These are phyloP conservation scores for Silybum marianum DNA, from an alignment of 129 eudicot species.

Conservation along the genomic window DNA sequence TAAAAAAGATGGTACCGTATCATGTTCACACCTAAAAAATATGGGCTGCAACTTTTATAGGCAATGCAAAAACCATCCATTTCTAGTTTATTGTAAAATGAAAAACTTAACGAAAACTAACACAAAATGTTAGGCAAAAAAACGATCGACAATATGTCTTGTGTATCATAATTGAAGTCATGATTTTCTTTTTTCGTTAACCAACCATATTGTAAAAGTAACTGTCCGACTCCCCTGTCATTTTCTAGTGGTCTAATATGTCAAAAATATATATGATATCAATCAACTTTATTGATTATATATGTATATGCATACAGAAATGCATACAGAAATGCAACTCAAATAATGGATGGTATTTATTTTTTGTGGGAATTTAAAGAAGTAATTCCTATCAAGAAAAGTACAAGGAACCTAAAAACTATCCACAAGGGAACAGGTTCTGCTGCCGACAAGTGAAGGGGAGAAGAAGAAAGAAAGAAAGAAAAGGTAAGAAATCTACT, in stretches of 20 bases:
- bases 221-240: slow-evolving; percentile 25
- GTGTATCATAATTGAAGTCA: slow-evolving; percentile 4
- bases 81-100: neutral
- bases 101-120: neutral
- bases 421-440: slow-evolving; percentile 28
- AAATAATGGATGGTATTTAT: slow-evolving; percentile 16
- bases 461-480: slow-evolving; percentile 15
- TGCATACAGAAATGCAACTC: neutral
- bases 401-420: slow-evolving; percentile 26
- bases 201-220: neutral
- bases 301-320: slow-evolving; percentile 12
- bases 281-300: slow-evolving; percentile 18
- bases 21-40: no score
- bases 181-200: neutral
- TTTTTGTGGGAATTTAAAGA: slow-evolving; percentile 9
- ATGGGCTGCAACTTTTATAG: neutral
- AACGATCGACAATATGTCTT: neutral
- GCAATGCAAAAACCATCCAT: neutral
- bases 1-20: no score
- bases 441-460: slow-evolving; percentile 19
- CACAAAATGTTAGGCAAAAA: neutral
- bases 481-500: slow-evolving; percentile 21
- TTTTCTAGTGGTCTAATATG: slow-evolving; percentile 26
- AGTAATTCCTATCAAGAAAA: slow-evolving; percentile 21
- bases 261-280: slow-evolving; percentile 12